Base-by-base conservation (phyloP, 2,329 filamentous ascomycete species). In the Nemania sp. region DNA sequence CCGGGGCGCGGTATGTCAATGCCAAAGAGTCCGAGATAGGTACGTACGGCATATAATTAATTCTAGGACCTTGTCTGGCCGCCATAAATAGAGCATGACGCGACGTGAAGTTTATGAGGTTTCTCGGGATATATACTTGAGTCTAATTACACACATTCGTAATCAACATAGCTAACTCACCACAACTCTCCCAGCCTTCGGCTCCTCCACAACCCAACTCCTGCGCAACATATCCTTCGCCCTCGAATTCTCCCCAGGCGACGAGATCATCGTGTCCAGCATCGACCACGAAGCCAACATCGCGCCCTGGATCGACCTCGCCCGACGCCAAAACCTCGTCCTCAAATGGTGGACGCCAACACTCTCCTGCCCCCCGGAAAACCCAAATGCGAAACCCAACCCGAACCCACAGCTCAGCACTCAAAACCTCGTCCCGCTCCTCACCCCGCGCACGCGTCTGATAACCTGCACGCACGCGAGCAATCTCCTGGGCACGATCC, bases 281-380 rank as follows among this genome's bases (percentile, higher is more conserved):
- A 75, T 91, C 49, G 89, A 92, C 68, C 89, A 93, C 64, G 89
- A 92, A 72, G 86, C 89, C 31, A 91, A 91, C 66, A 84, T 89
- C 52, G 82, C 86, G 1, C 79, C 88, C 0, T 93, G 89, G 90
- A 73, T 90, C 0, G 80, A 83, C 44, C 77, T 92, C 22, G 88
- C 88, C 2, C 70, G 78, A 24, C 78, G 80, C 12, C 78, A 83
- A 40, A 77, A 80, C 3, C 75, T 90, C 5, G 78, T 72, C 0
- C 67, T 92, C 39, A 89, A 86, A 65, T 91, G 86, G 86, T 92
- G 88, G 88, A 72, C 72, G 17, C 80, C 82, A 3, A 62, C 68
- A 11, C 63, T 73, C 52, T 72, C 71, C n/a, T n/a, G 20, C 28
- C 41, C 1, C 8, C 41, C n/a, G n/a, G n/a, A n/a, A n/a, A n/a